A percentile compares a stretch with the other conserved stretches of the same genome.
Evolutionary conservation across 495 filamentous ascomycete species (phyloP).

Genomic region (Margaritispora aquatica): DNA sequence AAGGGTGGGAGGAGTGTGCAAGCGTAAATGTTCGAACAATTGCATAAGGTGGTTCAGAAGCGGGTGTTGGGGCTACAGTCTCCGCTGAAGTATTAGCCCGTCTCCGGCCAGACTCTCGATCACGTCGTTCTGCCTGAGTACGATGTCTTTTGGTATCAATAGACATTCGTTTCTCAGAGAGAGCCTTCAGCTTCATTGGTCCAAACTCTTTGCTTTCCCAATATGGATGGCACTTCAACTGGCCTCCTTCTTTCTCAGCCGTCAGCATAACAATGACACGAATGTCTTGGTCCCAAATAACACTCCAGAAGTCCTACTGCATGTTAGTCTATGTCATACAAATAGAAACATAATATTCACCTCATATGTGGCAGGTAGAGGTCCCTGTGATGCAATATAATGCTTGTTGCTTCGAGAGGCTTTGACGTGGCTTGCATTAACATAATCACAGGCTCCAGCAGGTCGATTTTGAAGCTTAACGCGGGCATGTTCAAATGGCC

Average conservation of each 20-base stretch:
- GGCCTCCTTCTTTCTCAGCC: slow-evolving; percentile 91
- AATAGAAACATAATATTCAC: slow-evolving; percentile 2
- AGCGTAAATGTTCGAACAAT: slow-evolving; percentile 84
- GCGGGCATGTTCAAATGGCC: slow-evolving; percentile 90
- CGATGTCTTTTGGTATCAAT: slow-evolving; percentile 55
- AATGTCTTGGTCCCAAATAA: slow-evolving; percentile 94
- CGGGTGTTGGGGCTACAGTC: slow-evolving; percentile 23
- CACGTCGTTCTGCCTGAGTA: background rate
- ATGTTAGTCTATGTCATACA: slow-evolving; percentile 31
- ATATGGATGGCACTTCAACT: slow-evolving; percentile 90
- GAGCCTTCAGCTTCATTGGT: slow-evolving; percentile 62
- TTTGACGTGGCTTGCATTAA: slow-evolving; percentile 87
- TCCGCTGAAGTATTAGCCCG: slow-evolving; percentile 38
- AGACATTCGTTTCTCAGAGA: slow-evolving; percentile 75
- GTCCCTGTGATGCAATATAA: slow-evolving; percentile 95
- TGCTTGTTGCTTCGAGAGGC: slow-evolving; percentile 72
- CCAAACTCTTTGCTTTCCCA: slow-evolving; percentile 83
- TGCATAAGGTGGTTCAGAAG: slow-evolving; percentile 61
- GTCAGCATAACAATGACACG: slow-evolving; percentile 94
- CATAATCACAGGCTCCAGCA: slow-evolving; percentile 81
- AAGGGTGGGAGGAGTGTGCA: slow-evolving; percentile 69
- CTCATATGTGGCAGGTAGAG: slow-evolving; percentile 85
- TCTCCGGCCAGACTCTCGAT: slow-evolving; percentile 26
- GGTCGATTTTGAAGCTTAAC: slow-evolving; percentile 69
- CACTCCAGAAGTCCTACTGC: slow-evolving; percentile 95